Evolutionary conservation across 108 stramenopile genomes (phyloP).

Genomic region (Parmales sp.): DNA sequence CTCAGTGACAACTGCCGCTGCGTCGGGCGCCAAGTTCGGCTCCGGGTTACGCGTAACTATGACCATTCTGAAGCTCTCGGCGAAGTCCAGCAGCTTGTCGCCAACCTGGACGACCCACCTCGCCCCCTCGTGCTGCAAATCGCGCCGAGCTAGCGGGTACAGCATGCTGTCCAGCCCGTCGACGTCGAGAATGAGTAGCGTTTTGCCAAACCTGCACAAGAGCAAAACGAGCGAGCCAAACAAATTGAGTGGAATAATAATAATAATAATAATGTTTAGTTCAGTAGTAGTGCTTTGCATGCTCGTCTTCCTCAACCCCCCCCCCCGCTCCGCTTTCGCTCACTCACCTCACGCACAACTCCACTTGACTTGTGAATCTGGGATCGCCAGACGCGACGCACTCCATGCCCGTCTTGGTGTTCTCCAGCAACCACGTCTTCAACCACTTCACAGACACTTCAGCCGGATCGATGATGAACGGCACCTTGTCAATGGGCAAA

Average conservation of each 20-base stretch:
- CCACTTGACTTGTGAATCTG: conserved; percentile 20
- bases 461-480: conserved; percentile 49
- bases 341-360: conserved; percentile 9
- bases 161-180: conserved; percentile 39
- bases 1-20: conserved; percentile 29
- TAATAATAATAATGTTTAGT: too few relatives aligned
- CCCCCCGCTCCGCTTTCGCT: not conserved
- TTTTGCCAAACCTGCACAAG: conserved; percentile 47
- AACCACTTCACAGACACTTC: conserved; percentile 31
- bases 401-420: conserved; percentile 27
- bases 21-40: conserved; percentile 39
- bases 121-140: conserved; percentile 36
- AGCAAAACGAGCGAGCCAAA: not conserved
- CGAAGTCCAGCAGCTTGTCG: conserved; percentile 41
- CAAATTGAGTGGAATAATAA: too few relatives aligned
- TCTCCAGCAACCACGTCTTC: conserved; percentile 21
- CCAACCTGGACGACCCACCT: conserved; percentile 38
- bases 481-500: conserved; percentile 23
- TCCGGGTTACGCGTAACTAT: conserved; percentile 40
- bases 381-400: conserved; percentile 2
- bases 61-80: conserved; percentile 38
- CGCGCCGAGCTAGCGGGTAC: conserved; percentile 33
- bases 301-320: too few relatives aligned
- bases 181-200: conserved; percentile 37
- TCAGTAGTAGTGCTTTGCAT: too few relatives aligned